phyloP scores from a whole-genome alignment of 1,284 basidiomycete species.

The Melampsora larici-populina region DNA sequence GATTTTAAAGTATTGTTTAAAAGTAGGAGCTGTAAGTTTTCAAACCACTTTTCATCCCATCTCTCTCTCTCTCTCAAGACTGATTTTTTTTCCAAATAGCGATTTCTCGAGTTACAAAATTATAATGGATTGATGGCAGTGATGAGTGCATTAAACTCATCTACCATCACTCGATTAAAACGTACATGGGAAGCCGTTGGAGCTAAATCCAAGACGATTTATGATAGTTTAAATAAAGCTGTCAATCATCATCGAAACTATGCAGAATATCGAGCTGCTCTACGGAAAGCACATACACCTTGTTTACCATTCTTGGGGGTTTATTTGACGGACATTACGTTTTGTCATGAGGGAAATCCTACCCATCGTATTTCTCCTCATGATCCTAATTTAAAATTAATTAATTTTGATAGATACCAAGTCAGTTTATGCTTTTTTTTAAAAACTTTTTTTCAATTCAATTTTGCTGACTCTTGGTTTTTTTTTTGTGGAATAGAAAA shows the following conservation, averaged over 20 bases:
- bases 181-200: slow-evolving; percentile 66
- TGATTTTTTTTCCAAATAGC: not conserved
- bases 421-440: slow-evolving; percentile 57
- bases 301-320: slow-evolving; percentile 88
- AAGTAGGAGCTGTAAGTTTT: slow-evolving; percentile 54
- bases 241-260: slow-evolving; percentile 90
- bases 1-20: slow-evolving; percentile 56
- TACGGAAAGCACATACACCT: slow-evolving; percentile 69
- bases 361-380: slow-evolving; percentile 70
- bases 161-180: slow-evolving; percentile 52
- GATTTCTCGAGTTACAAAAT: slow-evolving; percentile 53
- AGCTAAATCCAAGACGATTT: slow-evolving; percentile 73
- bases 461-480: not conserved
- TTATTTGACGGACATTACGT: slow-evolving; percentile 87
- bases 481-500: slow-evolving; percentile 43
- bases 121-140: slow-evolving; percentile 57
- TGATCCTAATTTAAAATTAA: slow-evolving; percentile 70
- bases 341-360: slow-evolving; percentile 91
- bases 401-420: slow-evolving; percentile 83
- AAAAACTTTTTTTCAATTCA: not conserved
- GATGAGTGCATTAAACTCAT: slow-evolving; percentile 55
- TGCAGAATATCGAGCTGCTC: slow-evolving; percentile 76
- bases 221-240: slow-evolving; percentile 76
- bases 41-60: no score
- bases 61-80: no score